A percentile compares a stretch with the other conserved stretches of the same genome.
Conservation (phyloP, 352 stramenopile species). For the Globisporangium middletonii region DNA sequence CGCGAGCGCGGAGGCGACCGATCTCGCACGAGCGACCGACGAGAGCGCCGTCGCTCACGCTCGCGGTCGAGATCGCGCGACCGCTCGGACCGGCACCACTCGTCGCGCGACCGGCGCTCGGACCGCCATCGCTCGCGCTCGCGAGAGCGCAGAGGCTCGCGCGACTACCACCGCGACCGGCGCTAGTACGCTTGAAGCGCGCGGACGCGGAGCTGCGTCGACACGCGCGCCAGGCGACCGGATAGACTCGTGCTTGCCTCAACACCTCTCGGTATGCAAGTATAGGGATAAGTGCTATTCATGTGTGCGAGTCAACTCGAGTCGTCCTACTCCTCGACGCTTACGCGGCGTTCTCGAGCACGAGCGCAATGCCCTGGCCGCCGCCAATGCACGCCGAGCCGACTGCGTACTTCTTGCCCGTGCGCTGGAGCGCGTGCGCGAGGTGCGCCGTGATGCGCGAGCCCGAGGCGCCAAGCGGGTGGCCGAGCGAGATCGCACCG, state of each 20-base stretch:
- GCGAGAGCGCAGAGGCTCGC: slow-evolving; percentile 42
- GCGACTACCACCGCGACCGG: slow-evolving; percentile 40
- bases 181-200: slow-evolving; percentile 6
- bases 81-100: slow-evolving; percentile 8
- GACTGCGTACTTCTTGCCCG: slow-evolving; percentile 91
- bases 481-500: slow-evolving; percentile 95
- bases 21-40: slow-evolving; percentile 17
- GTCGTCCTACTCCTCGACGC: too few species aligned
- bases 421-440: slow-evolving; percentile 80
- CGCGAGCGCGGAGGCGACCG: slow-evolving; percentile 29
- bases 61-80: slow-evolving; percentile 37
- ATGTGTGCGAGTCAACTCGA: too few species aligned
- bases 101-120: slow-evolving; percentile 18
- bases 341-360: slow-evolving; percentile 91
- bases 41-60: slow-evolving; percentile 27
- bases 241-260: too few species aligned
- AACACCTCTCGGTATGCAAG: background rate
- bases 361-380: slow-evolving; percentile 96
- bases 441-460: slow-evolving; percentile 90
- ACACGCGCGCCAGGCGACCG: too few species aligned
- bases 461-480: slow-evolving; percentile 95
- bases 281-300: background rate
- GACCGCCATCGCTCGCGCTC: slow-evolving; percentile 19
- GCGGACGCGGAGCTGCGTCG: too few species aligned
- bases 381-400: slow-evolving; percentile 97